phyloP scores from a whole-genome alignment of 192 early-diverging fungal species.

The Backusella mclennaniae region DNA sequence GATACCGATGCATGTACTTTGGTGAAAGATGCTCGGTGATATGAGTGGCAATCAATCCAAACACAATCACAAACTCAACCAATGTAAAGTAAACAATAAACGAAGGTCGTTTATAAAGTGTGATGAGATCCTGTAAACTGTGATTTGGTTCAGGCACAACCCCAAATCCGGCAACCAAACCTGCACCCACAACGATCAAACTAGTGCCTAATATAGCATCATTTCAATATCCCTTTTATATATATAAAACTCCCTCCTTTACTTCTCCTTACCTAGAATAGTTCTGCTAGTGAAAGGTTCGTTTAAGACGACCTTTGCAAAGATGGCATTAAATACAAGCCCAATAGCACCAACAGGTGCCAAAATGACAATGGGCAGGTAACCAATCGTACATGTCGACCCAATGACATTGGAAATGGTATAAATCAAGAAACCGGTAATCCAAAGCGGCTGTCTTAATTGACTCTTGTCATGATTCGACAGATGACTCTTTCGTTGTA shows the following conservation, averaged over 20 bases:
- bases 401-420: constrained; percentile 68
- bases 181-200: constrained; percentile 64
- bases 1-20: constrained; percentile 24
- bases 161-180: constrained; percentile 72
- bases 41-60: constrained; percentile 50
- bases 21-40: constrained; percentile 31
- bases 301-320: constrained; percentile 62
- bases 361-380: constrained; percentile 74
- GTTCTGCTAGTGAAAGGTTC: constrained; percentile 67
- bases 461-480: constrained; percentile 30
- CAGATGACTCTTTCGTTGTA: constrained; percentile 67
- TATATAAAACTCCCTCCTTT: neutral
- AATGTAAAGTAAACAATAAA: constrained; percentile 68
- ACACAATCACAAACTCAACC: constrained; percentile 47
- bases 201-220: constrained; percentile 53
- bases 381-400: constrained; percentile 69
- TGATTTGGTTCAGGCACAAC: constrained; percentile 74
- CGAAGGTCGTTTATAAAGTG: constrained; percentile 63
- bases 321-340: constrained; percentile 77
- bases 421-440: constrained; percentile 68
- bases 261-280: constrained; percentile 37
- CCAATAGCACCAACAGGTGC: constrained; percentile 75
- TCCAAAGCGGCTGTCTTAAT: constrained; percentile 63
- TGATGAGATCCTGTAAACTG: constrained; percentile 64
- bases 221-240: neutral